A percentile compares a stretch with the other conserved stretches of the same genome.
Conservation (phyloP, 2,329 filamentous ascomycete species). For the Hypoxylon sp. region DNA sequence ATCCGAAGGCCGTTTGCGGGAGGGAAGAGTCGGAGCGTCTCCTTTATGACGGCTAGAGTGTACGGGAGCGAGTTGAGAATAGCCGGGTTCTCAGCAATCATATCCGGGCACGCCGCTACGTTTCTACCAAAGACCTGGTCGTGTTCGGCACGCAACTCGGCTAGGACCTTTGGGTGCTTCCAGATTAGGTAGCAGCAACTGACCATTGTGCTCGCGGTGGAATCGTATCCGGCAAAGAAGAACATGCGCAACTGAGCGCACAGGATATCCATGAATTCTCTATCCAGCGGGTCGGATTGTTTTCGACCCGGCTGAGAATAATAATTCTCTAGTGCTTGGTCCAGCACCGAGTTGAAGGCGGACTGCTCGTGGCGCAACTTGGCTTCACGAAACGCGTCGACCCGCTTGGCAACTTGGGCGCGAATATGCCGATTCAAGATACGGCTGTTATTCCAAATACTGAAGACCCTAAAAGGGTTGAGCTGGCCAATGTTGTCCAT, state of each 20-base stretch:
- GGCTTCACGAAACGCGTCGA: constrained; percentile 45
- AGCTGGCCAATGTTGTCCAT: constrained; percentile 50
- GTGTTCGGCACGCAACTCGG: constrained; percentile 61
- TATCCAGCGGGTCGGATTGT: constrained; percentile 44
- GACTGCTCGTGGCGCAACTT: constrained; percentile 43
- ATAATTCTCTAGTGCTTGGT: constrained; percentile 54
- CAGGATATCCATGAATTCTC: constrained; percentile 51
- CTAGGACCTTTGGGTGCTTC: constrained; percentile 52
- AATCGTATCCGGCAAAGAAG: constrained; percentile 60
- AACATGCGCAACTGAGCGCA: constrained; percentile 56
- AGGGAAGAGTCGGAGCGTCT: constrained; percentile 68
- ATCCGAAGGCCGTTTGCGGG: constrained; percentile 63
- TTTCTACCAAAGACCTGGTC: constrained; percentile 65
- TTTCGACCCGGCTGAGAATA: constrained; percentile 48
- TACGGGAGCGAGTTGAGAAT: constrained; percentile 68
- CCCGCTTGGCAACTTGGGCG: constrained; percentile 49
- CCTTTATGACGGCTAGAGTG: constrained; percentile 69
- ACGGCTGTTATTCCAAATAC: constrained; percentile 55
- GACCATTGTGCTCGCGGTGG: constrained; percentile 55
- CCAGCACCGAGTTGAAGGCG: constrained; percentile 53
- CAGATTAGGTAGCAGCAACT: constrained; percentile 53
- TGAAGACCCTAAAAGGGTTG: constrained; percentile 51
- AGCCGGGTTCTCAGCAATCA: constrained; percentile 60
- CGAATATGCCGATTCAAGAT: constrained; percentile 52
- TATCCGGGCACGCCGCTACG: constrained; percentile 56